Base-by-base conservation (phyloP, 805 yeast genomes). In the Candida namnaoensis region DNA sequence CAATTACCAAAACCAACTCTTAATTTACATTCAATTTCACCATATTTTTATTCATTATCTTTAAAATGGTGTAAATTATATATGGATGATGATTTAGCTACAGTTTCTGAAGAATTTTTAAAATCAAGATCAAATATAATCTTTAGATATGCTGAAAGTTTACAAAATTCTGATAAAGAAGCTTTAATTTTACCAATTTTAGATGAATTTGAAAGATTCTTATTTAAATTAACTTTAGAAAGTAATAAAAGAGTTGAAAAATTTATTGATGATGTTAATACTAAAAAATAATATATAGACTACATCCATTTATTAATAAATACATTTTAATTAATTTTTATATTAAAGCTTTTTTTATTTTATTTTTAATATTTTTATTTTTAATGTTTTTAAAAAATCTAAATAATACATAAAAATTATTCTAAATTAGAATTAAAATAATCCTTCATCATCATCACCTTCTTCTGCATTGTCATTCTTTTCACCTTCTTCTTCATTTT, bases 61-160 rank as follows among this genome's bases (percentile, higher is more conserved):
- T 78, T 80, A 41, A 78, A 80, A 52, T 91, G 98, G 97, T 73
- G 83, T 9, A 57, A 68, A 37, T 64, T 90, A 61, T 86, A 82
- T 56, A 73, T 69, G 23, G 93, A 87, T 56, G 66, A 67, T 15
- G 82, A 76, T 41, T 63, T 88, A 33, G 71, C 79, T 1, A 71
- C 71, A 7, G 70, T 75, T 3, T 66, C 70, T 1, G 59, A 56
- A 39, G 60, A 71, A 35, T 74, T 88, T 69, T 54, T 86, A 27
- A 71, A 77, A 42, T 73, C 72, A 37, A 66, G 98, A 35, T 74
- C 88, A 0, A 74, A 78, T 41, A 82, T 76, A 54, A 78, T 90
- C 27, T 80, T 81, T 56, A 90, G 82, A 54, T 75, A 70, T 50
- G 88, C 95, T 26, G 62, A 47, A 44, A 55, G 50, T 41, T 46